Conservation (phyloP, 805 yeast genomes). For the Wickerhamiella australiensis region DNA sequence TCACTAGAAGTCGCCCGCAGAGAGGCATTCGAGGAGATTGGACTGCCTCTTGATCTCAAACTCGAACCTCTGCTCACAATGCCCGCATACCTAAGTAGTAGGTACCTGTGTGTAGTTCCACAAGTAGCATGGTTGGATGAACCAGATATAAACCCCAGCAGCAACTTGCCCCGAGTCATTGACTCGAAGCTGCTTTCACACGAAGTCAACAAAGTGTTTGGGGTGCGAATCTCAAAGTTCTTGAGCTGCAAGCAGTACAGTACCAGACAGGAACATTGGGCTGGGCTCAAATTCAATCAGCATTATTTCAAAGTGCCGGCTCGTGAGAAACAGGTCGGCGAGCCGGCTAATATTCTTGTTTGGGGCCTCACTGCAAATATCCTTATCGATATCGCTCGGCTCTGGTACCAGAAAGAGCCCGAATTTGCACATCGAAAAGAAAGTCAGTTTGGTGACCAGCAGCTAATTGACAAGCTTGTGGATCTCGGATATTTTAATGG, state of each 20-base stretch:
- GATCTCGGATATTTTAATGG: slow-evolving; percentile 12
- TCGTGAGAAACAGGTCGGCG: slow-evolving; percentile 24
- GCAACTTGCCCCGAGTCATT: slow-evolving; percentile 19
- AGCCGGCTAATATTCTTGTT: slow-evolving; percentile 25
- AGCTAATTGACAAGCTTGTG: slow-evolving; percentile 19
- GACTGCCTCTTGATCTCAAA: slow-evolving; percentile 41
- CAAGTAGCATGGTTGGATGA: slow-evolving; percentile 31
- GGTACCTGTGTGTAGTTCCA: slow-evolving; percentile 74
- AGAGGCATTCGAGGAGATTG: slow-evolving; percentile 82
- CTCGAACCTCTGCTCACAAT: slow-evolving; percentile 50
- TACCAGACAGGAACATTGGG: slow-evolving; percentile 26
- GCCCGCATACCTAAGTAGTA: slow-evolving; percentile 74
- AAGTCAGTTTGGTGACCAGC: slow-evolving; percentile 26
- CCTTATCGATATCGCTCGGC: slow-evolving; percentile 30
- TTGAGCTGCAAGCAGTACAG: slow-evolving; percentile 20
- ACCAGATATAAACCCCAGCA: slow-evolving; percentile 1
- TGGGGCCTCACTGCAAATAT: slow-evolving; percentile 37
- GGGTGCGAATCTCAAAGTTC: slow-evolving; percentile 22
- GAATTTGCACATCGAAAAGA: slow-evolving; percentile 24
- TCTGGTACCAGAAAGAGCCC: slow-evolving; percentile 27
- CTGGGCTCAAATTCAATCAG: slow-evolving; percentile 27
- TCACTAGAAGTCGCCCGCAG: slow-evolving; percentile 68
- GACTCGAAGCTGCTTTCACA: slow-evolving; percentile 12
- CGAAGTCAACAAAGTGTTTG: slow-evolving; percentile 29
- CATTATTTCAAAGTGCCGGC: slow-evolving; percentile 25